These are phyloP conservation scores for Citrullus mucosospermus DNA, from an alignment of 306 rosid genomes.

Conservation along the genomic window DNA sequence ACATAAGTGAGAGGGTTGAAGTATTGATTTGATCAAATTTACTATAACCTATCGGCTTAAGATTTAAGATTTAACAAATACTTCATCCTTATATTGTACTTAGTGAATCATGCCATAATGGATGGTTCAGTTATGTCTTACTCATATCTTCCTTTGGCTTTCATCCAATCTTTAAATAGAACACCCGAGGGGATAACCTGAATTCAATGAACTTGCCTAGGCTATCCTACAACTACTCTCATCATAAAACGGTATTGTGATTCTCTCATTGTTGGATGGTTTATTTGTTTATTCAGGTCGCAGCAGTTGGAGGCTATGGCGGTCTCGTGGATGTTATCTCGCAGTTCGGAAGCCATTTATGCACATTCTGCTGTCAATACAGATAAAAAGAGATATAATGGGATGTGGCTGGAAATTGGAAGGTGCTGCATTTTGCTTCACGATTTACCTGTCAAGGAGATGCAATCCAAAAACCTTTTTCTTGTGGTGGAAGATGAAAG, in stretches of 20 bases:
- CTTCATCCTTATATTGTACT: neutral
- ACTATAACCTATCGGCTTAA: too few relatives aligned
- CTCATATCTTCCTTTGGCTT: neutral
- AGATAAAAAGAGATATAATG: constrained; percentile 2
- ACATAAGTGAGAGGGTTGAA: too few relatives aligned
- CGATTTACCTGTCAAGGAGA: neutral
- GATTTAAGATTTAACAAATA: neutral
- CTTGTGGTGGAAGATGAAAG: neutral
- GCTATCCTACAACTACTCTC: neutral
- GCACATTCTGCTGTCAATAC: constrained; percentile 57
- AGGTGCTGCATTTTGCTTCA: neutral
- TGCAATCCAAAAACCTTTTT: neutral
- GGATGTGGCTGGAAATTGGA: neutral
- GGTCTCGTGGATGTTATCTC: constrained; percentile 82
- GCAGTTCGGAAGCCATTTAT: constrained; percentile 88
- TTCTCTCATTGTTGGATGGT: constrained; percentile 8
- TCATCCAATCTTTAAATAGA: neutral
- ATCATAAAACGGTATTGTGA: neutral
- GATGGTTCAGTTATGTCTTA: neutral
- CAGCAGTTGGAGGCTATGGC: constrained; percentile 86
- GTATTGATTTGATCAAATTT: too few relatives aligned
- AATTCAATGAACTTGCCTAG: neutral
- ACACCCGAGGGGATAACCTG: neutral
- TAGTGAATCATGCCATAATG: neutral
- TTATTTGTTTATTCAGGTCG: constrained; percentile 36